Percentiles rank a stretch among this genome's conserved stretches.
Evolutionary conservation across 2,329 filamentous ascomycete species (phyloP).

Genomic region (Leptographium galeiforme): DNA sequence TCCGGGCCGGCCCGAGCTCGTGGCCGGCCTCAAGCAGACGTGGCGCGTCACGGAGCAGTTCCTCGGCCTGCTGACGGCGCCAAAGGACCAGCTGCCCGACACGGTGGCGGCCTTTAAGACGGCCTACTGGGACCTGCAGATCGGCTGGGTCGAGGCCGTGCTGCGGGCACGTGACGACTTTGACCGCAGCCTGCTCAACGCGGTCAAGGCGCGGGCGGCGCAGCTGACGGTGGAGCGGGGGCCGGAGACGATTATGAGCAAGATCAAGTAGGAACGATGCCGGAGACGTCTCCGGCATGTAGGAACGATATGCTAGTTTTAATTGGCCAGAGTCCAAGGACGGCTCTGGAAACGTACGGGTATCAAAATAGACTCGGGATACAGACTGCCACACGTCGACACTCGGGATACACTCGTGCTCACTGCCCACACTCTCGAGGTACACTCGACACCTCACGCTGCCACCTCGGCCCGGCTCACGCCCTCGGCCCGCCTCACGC

Average conservation of each 20-base stretch:
- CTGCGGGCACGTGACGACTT: conserved; percentile 82
- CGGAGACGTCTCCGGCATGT: no score
- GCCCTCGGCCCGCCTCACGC: no score
- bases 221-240: conserved; percentile 71
- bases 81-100: conserved; percentile 58
- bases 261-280: conserved; percentile 63
- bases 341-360: no score
- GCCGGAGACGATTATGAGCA: conserved; percentile 86
- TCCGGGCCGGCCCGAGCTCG: conserved; percentile 51
- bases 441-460: no score
- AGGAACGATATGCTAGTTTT: no score
- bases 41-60: conserved; percentile 88
- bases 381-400: no score
- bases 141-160: conserved; percentile 91
- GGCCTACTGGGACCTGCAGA: conserved; percentile 84
- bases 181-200: conserved; percentile 76
- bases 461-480: no score
- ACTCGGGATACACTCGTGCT: no score
- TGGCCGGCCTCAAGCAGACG: conserved; percentile 66
- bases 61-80: conserved; percentile 63
- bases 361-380: no score
- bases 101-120: conserved; percentile 75
- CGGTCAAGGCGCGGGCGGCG: conserved; percentile 78
- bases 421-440: no score
- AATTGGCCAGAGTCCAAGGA: no score